These are phyloP conservation scores for Myxozyma nipponensis DNA, from an alignment of 805 yeast genomes.

Conservation along the genomic window DNA sequence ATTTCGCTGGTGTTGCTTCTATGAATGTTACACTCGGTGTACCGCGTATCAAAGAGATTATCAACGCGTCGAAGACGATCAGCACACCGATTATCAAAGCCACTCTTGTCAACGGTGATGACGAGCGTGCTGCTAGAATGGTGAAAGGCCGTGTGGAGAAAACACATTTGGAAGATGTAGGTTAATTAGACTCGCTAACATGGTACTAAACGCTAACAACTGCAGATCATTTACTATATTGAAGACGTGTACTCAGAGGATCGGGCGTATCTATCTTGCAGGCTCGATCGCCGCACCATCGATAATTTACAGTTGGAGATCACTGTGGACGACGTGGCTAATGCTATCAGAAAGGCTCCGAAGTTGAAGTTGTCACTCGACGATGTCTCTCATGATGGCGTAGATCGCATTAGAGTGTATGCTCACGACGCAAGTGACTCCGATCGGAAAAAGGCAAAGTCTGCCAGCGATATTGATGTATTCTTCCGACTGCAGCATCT, in stretches of 20 bases:
- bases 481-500: slow-evolving; percentile 87
- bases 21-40: slow-evolving; percentile 99
- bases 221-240: slow-evolving; percentile 66
- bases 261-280: slow-evolving; percentile 72
- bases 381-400: slow-evolving; percentile 66
- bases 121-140: slow-evolving; percentile 97
- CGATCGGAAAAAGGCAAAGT: slow-evolving; percentile 31
- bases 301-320: slow-evolving; percentile 87
- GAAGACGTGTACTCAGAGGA: slow-evolving; percentile 89
- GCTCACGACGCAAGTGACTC: slow-evolving; percentile 25
- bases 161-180: slow-evolving; percentile 68
- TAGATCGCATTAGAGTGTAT: slow-evolving; percentile 47
- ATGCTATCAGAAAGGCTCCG: slow-evolving; percentile 78
- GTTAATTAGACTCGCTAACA: neutral
- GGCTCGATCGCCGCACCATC: slow-evolving; percentile 77
- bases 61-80: slow-evolving; percentile 91
- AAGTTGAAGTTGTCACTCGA: slow-evolving; percentile 75
- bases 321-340: slow-evolving; percentile 77
- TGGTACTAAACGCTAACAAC: neutral
- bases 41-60: slow-evolving; percentile 98
- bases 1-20: slow-evolving; percentile 99
- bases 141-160: slow-evolving; percentile 97
- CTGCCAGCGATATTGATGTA: slow-evolving; percentile 44
- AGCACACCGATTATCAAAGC: slow-evolving; percentile 97
- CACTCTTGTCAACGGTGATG: slow-evolving; percentile 69